Conservation (phyloP, 306 rosid genomes). For the Chamaecrista fasciculata region DNA sequence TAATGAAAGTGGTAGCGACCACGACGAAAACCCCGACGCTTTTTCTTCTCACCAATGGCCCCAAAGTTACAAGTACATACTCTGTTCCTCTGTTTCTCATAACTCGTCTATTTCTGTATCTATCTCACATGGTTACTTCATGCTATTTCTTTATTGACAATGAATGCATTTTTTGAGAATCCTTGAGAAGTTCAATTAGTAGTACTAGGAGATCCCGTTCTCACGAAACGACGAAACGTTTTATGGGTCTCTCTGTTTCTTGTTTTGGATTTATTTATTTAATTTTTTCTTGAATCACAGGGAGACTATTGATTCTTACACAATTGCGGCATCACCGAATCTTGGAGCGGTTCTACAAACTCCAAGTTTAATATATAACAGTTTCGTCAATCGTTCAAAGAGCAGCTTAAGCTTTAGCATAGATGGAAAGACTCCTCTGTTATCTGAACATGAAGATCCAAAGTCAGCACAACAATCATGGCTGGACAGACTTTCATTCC, state of each 20-base stretch:
- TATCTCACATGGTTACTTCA: background rate
- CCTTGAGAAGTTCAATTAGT: too few relatives aligned
- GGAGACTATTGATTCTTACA: conserved; percentile 72
- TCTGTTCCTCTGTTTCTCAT: background rate
- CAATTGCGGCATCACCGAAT: conserved; percentile 71
- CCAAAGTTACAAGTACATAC: conserved; percentile 64
- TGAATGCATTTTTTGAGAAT: background rate
- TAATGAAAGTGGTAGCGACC: conserved; percentile 32
- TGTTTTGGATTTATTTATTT: background rate
- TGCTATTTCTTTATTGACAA: background rate
- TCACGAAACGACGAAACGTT: too few relatives aligned
- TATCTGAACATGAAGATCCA: conserved; percentile 40
- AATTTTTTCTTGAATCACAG: conserved; percentile 35
- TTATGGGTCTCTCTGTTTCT: background rate
- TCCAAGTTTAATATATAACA: conserved; percentile 51
- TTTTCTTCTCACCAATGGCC: conserved; percentile 77
- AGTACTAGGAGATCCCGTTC: background rate
- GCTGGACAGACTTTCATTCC: conserved; percentile 36
- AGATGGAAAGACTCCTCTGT: conserved; percentile 54
- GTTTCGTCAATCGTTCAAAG: conserved; percentile 45
- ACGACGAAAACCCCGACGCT: conserved; percentile 25
- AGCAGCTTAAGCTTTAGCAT: conserved; percentile 50
- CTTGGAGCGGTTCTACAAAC: conserved; percentile 44
- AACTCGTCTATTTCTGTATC: background rate
- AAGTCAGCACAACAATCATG: conserved; percentile 37